These are phyloP conservation scores for Lactarius vividus DNA, from an alignment of 768 basidiomycete species.

Conservation along the genomic window DNA sequence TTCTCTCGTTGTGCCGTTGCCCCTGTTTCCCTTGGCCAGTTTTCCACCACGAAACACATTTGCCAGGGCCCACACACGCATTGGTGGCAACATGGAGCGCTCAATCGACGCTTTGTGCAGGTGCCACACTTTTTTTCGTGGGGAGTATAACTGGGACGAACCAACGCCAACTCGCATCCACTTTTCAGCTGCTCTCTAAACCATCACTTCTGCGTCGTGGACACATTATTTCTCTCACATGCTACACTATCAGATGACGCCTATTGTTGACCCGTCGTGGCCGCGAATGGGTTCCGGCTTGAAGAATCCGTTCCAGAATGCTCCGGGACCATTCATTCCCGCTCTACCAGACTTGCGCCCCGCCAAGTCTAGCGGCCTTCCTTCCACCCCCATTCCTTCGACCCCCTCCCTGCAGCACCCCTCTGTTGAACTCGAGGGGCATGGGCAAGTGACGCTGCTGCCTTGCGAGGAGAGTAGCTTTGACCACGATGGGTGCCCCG, in stretches of 20 bases:
- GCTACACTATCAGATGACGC: neutral
- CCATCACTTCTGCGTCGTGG: neutral
- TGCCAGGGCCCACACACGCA: neutral
- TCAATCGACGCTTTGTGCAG: neutral
- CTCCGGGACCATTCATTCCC: slow-evolving; percentile 13
- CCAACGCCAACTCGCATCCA: neutral
- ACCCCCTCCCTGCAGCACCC: neutral
- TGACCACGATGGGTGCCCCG: neutral
- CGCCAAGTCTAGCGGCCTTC: neutral
- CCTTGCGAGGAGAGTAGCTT: neutral
- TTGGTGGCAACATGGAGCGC: neutral
- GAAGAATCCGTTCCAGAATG: slow-evolving; percentile 21
- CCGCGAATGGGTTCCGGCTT: neutral
- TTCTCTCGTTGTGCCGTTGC: neutral
- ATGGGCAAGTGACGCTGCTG: neutral
- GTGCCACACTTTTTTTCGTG: neutral
- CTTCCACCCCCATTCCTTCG: neutral
- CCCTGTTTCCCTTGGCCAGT: neutral
- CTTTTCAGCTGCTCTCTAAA: neutral
- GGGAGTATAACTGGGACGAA: neutral
- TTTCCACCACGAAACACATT: neutral
- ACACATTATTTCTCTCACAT: neutral
- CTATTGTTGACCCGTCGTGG: slow-evolving; percentile 1
- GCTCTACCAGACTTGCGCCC: slow-evolving; percentile 12
- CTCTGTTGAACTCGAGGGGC: neutral